Base-by-base conservation (phyloP, 2,329 filamentous ascomycete genomes). In the Nemania abortiva region DNA sequence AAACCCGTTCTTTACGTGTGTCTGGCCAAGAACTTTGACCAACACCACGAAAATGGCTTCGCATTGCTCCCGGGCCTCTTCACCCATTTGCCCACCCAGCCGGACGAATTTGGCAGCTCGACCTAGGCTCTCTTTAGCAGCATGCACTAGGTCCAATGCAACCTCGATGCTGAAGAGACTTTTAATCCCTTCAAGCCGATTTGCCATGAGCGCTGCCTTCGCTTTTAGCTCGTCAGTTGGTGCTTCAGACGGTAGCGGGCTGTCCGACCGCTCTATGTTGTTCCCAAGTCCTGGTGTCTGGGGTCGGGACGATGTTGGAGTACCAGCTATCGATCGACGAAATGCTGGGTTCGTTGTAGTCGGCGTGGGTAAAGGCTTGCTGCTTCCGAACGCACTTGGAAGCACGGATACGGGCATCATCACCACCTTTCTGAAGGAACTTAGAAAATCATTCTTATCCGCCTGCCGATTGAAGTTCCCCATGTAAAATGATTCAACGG, bases 361-460 rank as follows among this genome's bases (percentile, higher is more conserved):
- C 27, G 75, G 59, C 24, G 77, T 45, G 70, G 72, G 63, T 9
- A 80, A 68, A 0, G 83, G 77, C 63, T 83, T 86, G 56, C 76
- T 78, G 42, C 80, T 81, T 69, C 82, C 86, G 76, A 89, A 93
- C 63, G 86, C 90, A 42, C 42, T 62, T 1, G 94, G 93, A 3
- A 98, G 84, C 9, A 94, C 95, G 61, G 93, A 97, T 57, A 99
- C 95, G 1, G 96, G 96, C 90, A 97, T 97, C 95, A 99, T 98
- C 72, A 99, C 93, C 9, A 99, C 96, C 80, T 98, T 98, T 78
- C 94, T 98, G 85, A 99, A 99, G 0, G 95, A 97, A 54, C 91
- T 96, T 70, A 99, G 79, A 76, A 99, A 99, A 79, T 99, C 96
- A 74, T 94, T 93, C 82, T 99, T 99, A 72, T 97, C 96, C 0